Evolutionary conservation across 805 yeast genomes (phyloP), one percentile per base, ranked within the genome.

Genomic region (Jamesozyma rosinii): DNA sequence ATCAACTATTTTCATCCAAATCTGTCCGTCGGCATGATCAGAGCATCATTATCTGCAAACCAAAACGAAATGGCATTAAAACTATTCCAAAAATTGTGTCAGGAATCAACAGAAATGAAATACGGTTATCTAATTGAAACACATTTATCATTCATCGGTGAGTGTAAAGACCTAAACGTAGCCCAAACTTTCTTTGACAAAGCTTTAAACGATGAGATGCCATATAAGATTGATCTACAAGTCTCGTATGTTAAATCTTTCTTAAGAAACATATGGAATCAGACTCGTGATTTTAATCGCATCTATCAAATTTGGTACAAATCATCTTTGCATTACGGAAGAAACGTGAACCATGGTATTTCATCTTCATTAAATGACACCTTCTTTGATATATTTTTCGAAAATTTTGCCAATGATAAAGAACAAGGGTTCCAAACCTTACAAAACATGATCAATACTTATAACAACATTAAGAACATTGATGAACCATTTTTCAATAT

Each of bases 401-500:
- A 72, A 46, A 68, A 67, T 38, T 78, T 69, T 59, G 65, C 68
- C 15, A 67, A 69, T 47, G 71, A 75, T 35, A 64, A 67, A 48
- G 67, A 65, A 8, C 75, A 76, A 49, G 82, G 87, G 4, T 74
- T 79, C 52, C 58, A 57, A 41, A 70, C 74, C 51, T 72, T 86
- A 51, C 75, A 75, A 55, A 69, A 72, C 39, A 59, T 83, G 41
- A 76, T 83, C 45, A 59, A 70, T 15, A 66, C 70, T 29, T 81
- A 82, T 58, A 70, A 77, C 40, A 69, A 69, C 38, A 67, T 77
- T 47, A 77, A 76, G 54, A 68, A 74, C 19, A 71, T 81, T 44
- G 90, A 84, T 60, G 90, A 83, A 60, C 81, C 85, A n/a, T 83
- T 86, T 55, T 74, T 86, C 61, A 86, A 85, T 61, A 83, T 84